Evolutionary conservation across 352 stramenopile species (phyloP).

Genomic region (Phytophthora foliorum): DNA sequence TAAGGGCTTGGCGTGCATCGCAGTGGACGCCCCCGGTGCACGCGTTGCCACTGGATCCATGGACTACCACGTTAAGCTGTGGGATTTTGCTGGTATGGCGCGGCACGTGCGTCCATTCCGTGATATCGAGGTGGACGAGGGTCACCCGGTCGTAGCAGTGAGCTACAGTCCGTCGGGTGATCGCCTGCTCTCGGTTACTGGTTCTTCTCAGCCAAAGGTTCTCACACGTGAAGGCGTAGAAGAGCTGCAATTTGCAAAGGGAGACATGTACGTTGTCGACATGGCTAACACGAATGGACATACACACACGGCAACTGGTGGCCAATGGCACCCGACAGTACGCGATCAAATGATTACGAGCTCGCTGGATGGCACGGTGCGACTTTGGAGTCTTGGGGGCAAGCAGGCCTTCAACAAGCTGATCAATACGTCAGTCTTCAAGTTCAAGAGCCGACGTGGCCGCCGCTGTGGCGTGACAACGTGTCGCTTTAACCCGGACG

Average conservation of each 20-base stretch:
- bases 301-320: conserved; percentile 78
- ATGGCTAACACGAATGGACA: conserved; percentile 89
- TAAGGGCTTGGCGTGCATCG: conserved; percentile 77
- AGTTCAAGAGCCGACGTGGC: conserved; percentile 82
- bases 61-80: conserved; percentile 89
- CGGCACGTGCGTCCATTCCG: conserved; percentile 83
- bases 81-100: conserved; percentile 90
- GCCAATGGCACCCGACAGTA: conserved; percentile 72
- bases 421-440: conserved; percentile 86
- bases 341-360: conserved; percentile 86
- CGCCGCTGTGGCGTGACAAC: conserved; percentile 80
- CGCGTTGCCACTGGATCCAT: conserved; percentile 84
- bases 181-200: conserved; percentile 72
- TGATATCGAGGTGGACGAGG: conserved; percentile 84
- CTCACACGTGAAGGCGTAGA: conserved; percentile 82
- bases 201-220: conserved; percentile 82
- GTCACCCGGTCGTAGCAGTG: conserved; percentile 77
- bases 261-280: conserved; percentile 90
- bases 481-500: conserved; percentile 76
- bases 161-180: conserved; percentile 88
- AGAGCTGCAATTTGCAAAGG: conserved; percentile 83
- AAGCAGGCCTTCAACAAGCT: conserved; percentile 82
- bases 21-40: conserved; percentile 70
- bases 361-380: conserved; percentile 83
- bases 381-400: conserved; percentile 76